Conservation (phyloP, 78 protist species). For the Corallochytrium limacisporum region DNA sequence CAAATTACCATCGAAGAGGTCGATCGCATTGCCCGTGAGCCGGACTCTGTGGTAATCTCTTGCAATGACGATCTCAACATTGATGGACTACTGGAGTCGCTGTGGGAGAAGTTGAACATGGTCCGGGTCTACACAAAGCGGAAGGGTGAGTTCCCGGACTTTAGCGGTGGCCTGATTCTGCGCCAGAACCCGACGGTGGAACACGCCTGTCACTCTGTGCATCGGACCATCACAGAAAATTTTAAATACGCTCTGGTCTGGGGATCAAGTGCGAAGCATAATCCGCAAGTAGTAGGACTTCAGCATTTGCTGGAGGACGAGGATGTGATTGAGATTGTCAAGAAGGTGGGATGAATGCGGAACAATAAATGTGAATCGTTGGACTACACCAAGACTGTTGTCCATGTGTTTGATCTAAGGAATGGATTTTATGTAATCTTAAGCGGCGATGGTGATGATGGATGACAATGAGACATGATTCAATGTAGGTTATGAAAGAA, state of each 20-base stretch:
- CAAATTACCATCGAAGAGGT: slow-evolving; percentile 84
- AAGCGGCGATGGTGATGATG: too few species aligned
- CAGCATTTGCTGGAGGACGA: slow-evolving; percentile 87
- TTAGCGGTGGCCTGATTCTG: background rate
- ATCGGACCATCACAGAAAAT: slow-evolving; percentile 55
- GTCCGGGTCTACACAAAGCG: slow-evolving; percentile 94
- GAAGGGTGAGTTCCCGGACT: slow-evolving; percentile 46
- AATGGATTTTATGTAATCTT: too few species aligned
- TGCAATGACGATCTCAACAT: slow-evolving; percentile 76
- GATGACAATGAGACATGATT: too few species aligned
- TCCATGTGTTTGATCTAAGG: too few species aligned
- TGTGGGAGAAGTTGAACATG: slow-evolving; percentile 85
- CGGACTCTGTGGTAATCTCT: slow-evolving; percentile 3
- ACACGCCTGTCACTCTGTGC: slow-evolving; percentile 76
- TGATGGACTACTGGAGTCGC: slow-evolving; percentile 70
- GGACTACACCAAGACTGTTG: too few species aligned
- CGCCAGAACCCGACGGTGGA: slow-evolving; percentile 48
- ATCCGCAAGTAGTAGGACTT: slow-evolving; percentile 78
- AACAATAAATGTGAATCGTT: too few species aligned
- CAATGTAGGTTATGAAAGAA: too few species aligned
- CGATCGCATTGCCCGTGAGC: slow-evolving; percentile 2
- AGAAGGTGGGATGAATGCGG: too few species aligned
- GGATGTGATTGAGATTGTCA: slow-evolving; percentile 16
- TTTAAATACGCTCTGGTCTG: slow-evolving; percentile 94
- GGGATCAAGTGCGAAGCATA: slow-evolving; percentile 46